Evolutionary conservation across 352 stramenopile species (phyloP), one percentile per base, ranked within the genome.

Genomic region (Phytophthora palmivora): DNA sequence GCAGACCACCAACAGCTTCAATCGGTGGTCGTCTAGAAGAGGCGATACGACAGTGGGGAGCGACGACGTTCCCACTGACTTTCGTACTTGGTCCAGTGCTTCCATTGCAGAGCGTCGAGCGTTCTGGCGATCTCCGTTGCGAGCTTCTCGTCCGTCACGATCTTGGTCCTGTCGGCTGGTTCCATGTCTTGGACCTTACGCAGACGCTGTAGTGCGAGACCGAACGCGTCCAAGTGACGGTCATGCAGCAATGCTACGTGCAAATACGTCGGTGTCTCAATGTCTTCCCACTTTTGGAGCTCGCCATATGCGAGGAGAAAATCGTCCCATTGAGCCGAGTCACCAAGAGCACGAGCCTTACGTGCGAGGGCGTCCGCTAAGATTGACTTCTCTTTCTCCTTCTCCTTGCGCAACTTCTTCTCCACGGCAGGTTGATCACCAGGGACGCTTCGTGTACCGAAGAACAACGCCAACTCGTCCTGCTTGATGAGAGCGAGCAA

Each of bases 281-380:
- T 76, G 54, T 95, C 86, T 21, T 68, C 80, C 87, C 87, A 95
- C 59, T 95, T 88, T 49, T 92, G 74, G 2, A 95, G 78, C 42
- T 58, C 65, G 1, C 63, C 45, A 47, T 81, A 89, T n/a, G 70
- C 61, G 7, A 58, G 12, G n/a, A 76, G 24, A 42, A 95, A 94
- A 19, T 67, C 67, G 24, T 84, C 72, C 76, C 77, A 88, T 56
- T 90, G 54, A 6, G 51, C 72, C 1, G 54, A 58, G 58, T 92
- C 76, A 3, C 84, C 82, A 4, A 92, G 48, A n/a, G 87, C 87
- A 33, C 87, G 87, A n/a, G 83, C 70, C 54, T 89, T 87, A 22
- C 87, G 84, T 8, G 64, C 67, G 14, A 93, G 63, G n/a, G 85
- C 78, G 19, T 95, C 87, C 8, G 77, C 66, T 19, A 94, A 63